Base-by-base conservation (phyloP, 371 early-diverging fungal genomes). In the Mortierella sp. region DNA sequence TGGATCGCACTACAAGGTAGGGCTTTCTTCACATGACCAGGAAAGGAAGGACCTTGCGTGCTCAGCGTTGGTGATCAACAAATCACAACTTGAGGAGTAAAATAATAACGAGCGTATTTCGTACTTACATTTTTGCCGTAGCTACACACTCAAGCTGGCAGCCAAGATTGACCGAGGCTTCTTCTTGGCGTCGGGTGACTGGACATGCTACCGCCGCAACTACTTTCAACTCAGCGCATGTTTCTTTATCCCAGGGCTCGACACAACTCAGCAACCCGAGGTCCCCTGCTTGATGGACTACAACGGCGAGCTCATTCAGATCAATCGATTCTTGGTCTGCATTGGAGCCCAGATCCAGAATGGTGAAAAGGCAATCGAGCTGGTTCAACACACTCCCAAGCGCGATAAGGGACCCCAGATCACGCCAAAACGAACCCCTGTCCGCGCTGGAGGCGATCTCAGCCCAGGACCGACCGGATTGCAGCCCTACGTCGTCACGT, bases 121-220 rank as follows among this genome's bases (percentile, higher is more conserved):
- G 5, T 63, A 5, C 48, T 50, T 39, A 24, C 34, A 0, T 45
- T 11, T 53, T 29, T 43, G 7, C 19, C 26, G n/a, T 75, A 84
- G 83, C 29, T 78, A 71, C 71, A 86, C 85, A n/a, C 72, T 89
- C 68, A 86, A 87, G 31, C 87, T 93, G 41, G 85, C 90, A 40
- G 90, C 92, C 55, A 93, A 92, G 71, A 89, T 95, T 77, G 96
- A 95, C 76, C 89, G 93, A 64, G 96, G 96, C 9, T 96, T 94
- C 87, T 94, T 94, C 76, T 82, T 94, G 71, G 93, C 95, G 31
- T 91, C 93, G 47, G 92, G 91, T 72, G 92, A 93, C 79, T 97
- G 97, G 97, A 96, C 97, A 2, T 97, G 98, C 81, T 98, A 98
- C 85, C 94, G 98, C 48, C 92, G 98, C 79, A 98, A 98, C 80